Percentiles rank a stretch among this genome's conserved stretches.
These are phyloP conservation scores for Exophiala viscosa DNA, from an alignment of 2,329 filamentous ascomycete genomes.

Conservation along the genomic window DNA sequence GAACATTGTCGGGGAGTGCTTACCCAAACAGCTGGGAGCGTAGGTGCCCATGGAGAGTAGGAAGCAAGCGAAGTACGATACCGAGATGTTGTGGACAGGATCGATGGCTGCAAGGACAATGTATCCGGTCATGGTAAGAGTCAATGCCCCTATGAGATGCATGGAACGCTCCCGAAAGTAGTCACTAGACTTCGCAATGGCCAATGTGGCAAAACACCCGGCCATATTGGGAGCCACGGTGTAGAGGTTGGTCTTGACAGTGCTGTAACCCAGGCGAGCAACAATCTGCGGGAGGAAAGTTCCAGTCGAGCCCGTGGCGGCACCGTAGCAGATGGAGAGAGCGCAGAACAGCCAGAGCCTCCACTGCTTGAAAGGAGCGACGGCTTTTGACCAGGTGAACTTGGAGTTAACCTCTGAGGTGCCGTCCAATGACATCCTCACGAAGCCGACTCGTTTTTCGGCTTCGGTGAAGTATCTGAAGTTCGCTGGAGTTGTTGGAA, in stretches of 20 bases:
- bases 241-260: slow-evolving; percentile 71
- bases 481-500: slow-evolving; percentile 61
- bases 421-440: slow-evolving; percentile 71
- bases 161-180: slow-evolving; percentile 64
- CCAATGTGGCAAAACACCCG: slow-evolving; percentile 67
- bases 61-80: slow-evolving; percentile 73
- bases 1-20: no score
- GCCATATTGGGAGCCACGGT: slow-evolving; percentile 76
- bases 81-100: slow-evolving; percentile 56
- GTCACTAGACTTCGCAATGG: slow-evolving; percentile 70
- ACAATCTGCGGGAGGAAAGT: slow-evolving; percentile 60
- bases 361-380: slow-evolving; percentile 53
- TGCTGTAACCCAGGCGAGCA: slow-evolving; percentile 48
- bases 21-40: slow-evolving; percentile 53
- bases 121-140: slow-evolving; percentile 72
- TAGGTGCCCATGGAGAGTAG: slow-evolving; percentile 81
- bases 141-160: slow-evolving; percentile 70
- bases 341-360: slow-evolving; percentile 52
- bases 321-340: slow-evolving; percentile 59
- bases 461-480: slow-evolving; percentile 63
- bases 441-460: slow-evolving; percentile 65
- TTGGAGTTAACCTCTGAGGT: slow-evolving; percentile 60
- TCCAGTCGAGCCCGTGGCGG: slow-evolving; percentile 55
- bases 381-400: slow-evolving; percentile 51
- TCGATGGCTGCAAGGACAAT: slow-evolving; percentile 71